Evolutionary conservation across 2,329 filamentous ascomycete genomes (phyloP).

Genomic region (Colletotrichum echinochloae): DNA sequence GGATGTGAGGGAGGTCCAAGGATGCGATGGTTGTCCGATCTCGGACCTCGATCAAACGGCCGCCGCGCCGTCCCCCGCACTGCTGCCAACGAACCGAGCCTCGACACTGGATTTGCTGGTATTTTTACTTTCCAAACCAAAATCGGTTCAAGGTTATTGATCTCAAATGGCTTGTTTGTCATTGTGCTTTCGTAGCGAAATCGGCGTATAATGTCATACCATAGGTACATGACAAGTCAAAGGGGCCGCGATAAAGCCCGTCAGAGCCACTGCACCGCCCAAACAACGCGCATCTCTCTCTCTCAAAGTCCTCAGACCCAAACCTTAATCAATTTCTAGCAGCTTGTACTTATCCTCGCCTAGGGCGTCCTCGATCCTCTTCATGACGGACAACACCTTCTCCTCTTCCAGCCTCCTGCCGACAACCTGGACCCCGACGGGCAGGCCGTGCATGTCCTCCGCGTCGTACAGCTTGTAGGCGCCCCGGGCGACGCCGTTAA

Average conservation of each 20-base stretch:
- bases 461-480: slow-evolving; percentile 91
- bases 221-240: not conserved
- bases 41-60: slow-evolving; percentile 36
- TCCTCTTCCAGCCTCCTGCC: slow-evolving; percentile 86
- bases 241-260: not conserved
- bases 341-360: slow-evolving; percentile 66
- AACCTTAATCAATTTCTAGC: slow-evolving; percentile 59
- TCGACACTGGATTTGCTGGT: not conserved
- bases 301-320: not conserved
- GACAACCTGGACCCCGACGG: slow-evolving; percentile 87
- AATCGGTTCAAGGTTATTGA: not conserved
- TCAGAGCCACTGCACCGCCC: not conserved
- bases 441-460: slow-evolving; percentile 84
- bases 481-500: slow-evolving; percentile 84
- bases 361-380: slow-evolving; percentile 79
- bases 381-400: slow-evolving; percentile 86
- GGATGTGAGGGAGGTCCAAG: not conserved
- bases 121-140: not conserved
- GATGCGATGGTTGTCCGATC: slow-evolving; percentile 33
- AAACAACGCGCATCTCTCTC: not conserved
- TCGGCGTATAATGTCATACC: slow-evolving; percentile 1
- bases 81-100: not conserved
- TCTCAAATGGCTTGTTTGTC: slow-evolving; percentile 10
- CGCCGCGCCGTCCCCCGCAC: slow-evolving; percentile 17
- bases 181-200: slow-evolving; percentile 10